Evolutionary conservation across 306 rosid species (phyloP).

Genomic region (Aeschynomene evenia): DNA sequence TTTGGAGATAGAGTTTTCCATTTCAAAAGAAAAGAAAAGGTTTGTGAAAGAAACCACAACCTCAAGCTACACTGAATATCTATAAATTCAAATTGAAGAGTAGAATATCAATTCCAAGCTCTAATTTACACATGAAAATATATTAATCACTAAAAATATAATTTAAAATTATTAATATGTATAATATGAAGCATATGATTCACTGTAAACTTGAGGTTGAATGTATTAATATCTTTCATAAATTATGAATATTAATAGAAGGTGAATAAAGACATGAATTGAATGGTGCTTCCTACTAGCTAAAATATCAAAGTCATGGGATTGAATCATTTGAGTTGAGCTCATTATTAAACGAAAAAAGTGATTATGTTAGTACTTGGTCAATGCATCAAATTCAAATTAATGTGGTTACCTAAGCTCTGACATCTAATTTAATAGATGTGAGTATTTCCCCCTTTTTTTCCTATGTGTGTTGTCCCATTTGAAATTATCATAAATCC

Average conservation of each 20-base stretch:
- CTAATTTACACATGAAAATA: too few relatives aligned
- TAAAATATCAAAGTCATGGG: neutral
- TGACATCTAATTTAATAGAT: constrained; percentile 13
- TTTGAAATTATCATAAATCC: neutral
- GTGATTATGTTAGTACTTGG: neutral
- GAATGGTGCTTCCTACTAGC: neutral
- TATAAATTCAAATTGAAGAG: too few relatives aligned
- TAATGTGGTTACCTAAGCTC: neutral
- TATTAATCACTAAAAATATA: too few relatives aligned
- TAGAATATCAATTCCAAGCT: too few relatives aligned
- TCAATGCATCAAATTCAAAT: neutral
- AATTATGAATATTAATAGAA: neutral
- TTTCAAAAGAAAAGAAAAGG: neutral
- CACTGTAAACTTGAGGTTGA: too few relatives aligned
- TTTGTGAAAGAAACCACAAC: neutral
- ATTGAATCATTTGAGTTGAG: neutral
- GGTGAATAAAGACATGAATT: neutral
- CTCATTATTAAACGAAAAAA: neutral
- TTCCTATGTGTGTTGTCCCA: neutral
- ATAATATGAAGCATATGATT: too few relatives aligned
- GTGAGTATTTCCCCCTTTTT: neutral
- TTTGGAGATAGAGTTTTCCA: neutral
- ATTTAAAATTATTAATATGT: too few relatives aligned
- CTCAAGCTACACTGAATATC: constrained; percentile 1
- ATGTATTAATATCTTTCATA: too few relatives aligned